These are phyloP conservation scores for Xylariaceae sp. DNA, from an alignment of 2,329 filamentous ascomycete genomes.

Conservation along the genomic window DNA sequence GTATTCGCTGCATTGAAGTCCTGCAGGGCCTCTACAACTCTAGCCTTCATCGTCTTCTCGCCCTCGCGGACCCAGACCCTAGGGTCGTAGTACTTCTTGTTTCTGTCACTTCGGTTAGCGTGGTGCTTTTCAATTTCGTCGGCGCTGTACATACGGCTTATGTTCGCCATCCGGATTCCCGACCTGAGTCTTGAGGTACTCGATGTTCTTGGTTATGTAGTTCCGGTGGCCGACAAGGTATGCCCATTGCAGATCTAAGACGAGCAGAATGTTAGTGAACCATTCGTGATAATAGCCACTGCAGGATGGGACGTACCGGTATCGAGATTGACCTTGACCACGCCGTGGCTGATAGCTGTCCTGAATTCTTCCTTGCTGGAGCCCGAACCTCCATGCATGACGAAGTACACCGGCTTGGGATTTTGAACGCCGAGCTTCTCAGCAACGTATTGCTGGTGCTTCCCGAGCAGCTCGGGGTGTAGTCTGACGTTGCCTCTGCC, in stretches of 20 bases:
- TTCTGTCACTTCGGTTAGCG: slow-evolving; percentile 40
- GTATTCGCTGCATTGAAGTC: slow-evolving; percentile 80
- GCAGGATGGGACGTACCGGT: slow-evolving; percentile 48
- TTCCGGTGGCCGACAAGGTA: slow-evolving; percentile 93
- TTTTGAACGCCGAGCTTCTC: slow-evolving; percentile 72
- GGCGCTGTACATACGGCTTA: slow-evolving; percentile 64
- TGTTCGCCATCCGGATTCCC: slow-evolving; percentile 95
- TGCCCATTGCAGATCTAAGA: slow-evolving; percentile 82
- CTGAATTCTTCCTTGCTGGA: slow-evolving; percentile 88
- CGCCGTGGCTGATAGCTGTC: slow-evolving; percentile 87
- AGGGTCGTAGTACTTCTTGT: slow-evolving; percentile 94
- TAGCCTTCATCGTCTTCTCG: slow-evolving; percentile 92
- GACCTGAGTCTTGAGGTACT: slow-evolving; percentile 83
- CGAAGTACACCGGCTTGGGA: slow-evolving; percentile 95
- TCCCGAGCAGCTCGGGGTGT: slow-evolving; percentile 90
- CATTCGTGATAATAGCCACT: not conserved
- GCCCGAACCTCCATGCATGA: slow-evolving; percentile 98
- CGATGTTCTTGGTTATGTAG: slow-evolving; percentile 92
- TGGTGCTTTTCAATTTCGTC: not conserved
- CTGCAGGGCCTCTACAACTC: slow-evolving; percentile 77
- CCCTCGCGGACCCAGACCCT: slow-evolving; percentile 95
- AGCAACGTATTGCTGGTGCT: slow-evolving; percentile 93
- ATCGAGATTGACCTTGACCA: slow-evolving; percentile 99
- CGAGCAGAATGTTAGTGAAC: not conserved
- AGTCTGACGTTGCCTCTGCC: slow-evolving; percentile 82